phyloP scores from a whole-genome alignment of 2,329 filamentous ascomycete species.

The Colletotrichum somersetense region DNA sequence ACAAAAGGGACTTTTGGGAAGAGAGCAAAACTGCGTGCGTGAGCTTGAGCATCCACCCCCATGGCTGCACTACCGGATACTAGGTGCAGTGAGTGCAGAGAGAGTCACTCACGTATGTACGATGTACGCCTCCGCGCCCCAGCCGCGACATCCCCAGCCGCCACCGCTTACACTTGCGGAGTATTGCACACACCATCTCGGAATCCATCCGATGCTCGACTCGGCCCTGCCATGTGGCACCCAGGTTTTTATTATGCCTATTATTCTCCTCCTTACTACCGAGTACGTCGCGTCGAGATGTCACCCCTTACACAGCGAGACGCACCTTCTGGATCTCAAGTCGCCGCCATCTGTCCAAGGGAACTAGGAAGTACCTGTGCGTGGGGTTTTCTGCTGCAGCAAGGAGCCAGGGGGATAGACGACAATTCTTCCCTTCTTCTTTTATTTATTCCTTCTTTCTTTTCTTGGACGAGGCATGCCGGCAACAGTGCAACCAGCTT shows the following conservation, averaged over 20 bases:
- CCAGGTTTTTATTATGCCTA: background rate
- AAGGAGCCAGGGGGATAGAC: background rate
- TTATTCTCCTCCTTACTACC: too few relatives aligned
- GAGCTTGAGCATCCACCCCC: background rate
- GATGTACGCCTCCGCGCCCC: background rate
- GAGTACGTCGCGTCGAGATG: background rate
- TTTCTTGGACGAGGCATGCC: background rate
- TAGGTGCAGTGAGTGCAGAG: too few relatives aligned
- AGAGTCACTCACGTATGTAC: background rate
- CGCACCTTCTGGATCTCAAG: background rate
- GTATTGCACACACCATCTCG: slow-evolving; percentile 2
- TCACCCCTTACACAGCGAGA: background rate
- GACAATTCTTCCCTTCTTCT: too few relatives aligned
- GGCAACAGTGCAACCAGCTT: background rate
- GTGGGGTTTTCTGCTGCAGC: background rate
- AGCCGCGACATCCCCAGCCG: background rate
- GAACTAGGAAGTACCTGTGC: background rate
- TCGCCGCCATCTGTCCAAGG: background rate
- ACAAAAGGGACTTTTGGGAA: background rate
- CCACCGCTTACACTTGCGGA: background rate
- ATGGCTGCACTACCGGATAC: too few relatives aligned
- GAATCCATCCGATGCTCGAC: slow-evolving; percentile 1
- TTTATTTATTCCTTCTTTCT: too few relatives aligned
- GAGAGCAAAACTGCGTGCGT: background rate
- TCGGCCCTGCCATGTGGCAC: slow-evolving; percentile 9